Base-by-base conservation (phyloP, 23 red algal genomes). In the Agarophyton chilense region DNA sequence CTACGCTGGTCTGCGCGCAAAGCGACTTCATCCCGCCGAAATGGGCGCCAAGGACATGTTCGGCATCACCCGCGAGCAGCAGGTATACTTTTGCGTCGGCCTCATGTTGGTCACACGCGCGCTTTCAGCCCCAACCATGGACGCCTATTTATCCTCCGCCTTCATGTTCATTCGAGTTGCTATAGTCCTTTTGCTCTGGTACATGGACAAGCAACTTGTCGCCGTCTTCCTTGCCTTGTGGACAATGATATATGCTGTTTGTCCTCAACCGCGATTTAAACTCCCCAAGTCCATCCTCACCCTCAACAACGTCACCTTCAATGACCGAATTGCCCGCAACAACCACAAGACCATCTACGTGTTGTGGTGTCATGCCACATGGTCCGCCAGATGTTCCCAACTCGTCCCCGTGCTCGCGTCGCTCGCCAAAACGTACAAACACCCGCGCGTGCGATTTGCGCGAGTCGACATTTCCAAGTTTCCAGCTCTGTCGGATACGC, bases 371-470 rank as follows among this genome's bases (percentile, higher is more conserved):
- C 86, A 95, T 43, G 93, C 93, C 12, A 44, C 93, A 3, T 95
- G 93, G 93, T 95, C 93, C 4, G 56, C 93, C 21, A 66, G 82
- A n/a, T 95, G 93, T 44, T 90, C 93, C 22, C 84, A 90, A 45
- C 93, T 95, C 10, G 87, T 87, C 29, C 93, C 93, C 1, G 61
- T 95, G 31, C 79, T 95, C 17, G 84, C 75, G 18, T 50, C 44
- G n/a, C 82, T 95, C 19, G 93, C 78, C 31, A 84, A 74, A 0
- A 31, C 56, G 10, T 90, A 95, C 53, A 18, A 56, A 14, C 93
- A 95, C 75, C 52, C 70, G 5, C 86, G 93, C 22, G 21, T 95
- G 2, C 49, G 65, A 0, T 95, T 89, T 82, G 84, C 63, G 25
- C 79, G 82, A 46, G 64, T 95, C 18, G 93, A 95, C 36, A 77